Conservation (phyloP, 495 filamentous ascomycete genomes). For the Friedmanniomyces simplex region DNA sequence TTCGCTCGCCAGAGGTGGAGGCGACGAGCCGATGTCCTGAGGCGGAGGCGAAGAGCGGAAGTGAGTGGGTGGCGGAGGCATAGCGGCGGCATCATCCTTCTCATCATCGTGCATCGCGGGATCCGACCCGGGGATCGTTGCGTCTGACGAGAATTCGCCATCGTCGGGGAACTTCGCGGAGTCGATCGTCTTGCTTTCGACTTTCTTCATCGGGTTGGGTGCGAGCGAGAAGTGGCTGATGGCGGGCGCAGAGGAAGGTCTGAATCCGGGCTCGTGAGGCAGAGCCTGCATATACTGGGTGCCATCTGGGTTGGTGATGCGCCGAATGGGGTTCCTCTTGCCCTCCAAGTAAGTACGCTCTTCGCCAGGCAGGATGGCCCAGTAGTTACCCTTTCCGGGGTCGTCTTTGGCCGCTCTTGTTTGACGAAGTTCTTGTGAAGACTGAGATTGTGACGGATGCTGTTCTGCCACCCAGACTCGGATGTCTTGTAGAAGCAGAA, state of each 20-base stretch:
- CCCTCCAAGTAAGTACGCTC: constrained; percentile 83
- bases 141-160: constrained; percentile 76
- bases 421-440: constrained; percentile 96
- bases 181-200: constrained; percentile 26
- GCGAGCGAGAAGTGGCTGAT: constrained; percentile 38
- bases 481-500: constrained; percentile 75
- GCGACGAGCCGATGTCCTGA: constrained; percentile 69
- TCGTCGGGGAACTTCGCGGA: constrained; percentile 40
- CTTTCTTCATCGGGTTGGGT: constrained; percentile 20
- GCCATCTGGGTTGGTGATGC: constrained; percentile 37
- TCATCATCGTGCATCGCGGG: constrained; percentile 56
- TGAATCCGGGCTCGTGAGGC: constrained; percentile 18
- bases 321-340: constrained; percentile 65
- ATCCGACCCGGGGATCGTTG: constrained; percentile 85
- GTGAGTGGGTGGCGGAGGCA: constrained; percentile 26
- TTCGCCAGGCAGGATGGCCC: constrained; percentile 80
- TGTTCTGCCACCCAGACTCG: constrained; percentile 94
- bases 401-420: constrained; percentile 91
- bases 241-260: constrained; percentile 26
- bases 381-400: constrained; percentile 97
- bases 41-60: constrained; percentile 52
- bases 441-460: constrained; percentile 96
- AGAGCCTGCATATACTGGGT: constrained; percentile 23
- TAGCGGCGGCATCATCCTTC: constrained; percentile 35
- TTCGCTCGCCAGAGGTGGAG: constrained; percentile 54